Evolutionary conservation across 2,329 filamentous ascomycete genomes (phyloP), one percentile per base, ranked within the genome.

Genomic region (Claviceps purpurea): DNA sequence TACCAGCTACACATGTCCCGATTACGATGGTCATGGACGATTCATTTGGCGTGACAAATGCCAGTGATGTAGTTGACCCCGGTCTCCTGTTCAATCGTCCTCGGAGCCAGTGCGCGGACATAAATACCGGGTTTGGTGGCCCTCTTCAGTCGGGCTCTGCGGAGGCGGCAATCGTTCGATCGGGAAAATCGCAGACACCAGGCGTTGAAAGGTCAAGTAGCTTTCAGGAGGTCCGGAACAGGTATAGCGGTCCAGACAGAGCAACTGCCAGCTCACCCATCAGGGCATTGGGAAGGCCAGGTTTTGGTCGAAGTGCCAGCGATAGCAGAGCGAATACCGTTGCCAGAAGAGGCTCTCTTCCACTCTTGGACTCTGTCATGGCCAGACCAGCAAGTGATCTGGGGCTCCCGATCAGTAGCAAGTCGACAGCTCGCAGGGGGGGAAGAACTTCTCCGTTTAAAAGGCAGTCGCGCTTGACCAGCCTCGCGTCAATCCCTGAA

Each of bases 401-500:
- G 2, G 63, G 59, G n/a, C 55, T 64, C 6, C 64, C 64, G 22
- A 54, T 59, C 30, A 62, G 60, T 30, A 62, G 60, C 48, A 68
- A 71, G 43, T 65, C 71, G 11, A 59, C 60, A 52, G 58, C 57
- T 59, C 66, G 73, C 47, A 60, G 70, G 11, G 71, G 69, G 16
- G 76, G 76, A 14, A 70, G 77, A 50, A 63, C 66, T 51, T 80
- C 77, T 4, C 77, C 78, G 1, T 60, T 75, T n/a, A 81, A 79
- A 58, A 63, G 58, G 40, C 72, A 77, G 53, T 69, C 72, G 46
- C 72, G 75, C 13, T 62, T 79, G 6, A 71, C 75, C 2, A 74
- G 73, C 51, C 64, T 81, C 13, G 73, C 71, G 0, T 79, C 79
- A 1, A 83, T 84, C 34, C 78, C 79, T 0, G 81, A 84, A 60